Percentiles rank a stretch among this genome's conserved stretches.
These are phyloP conservation scores for Pyrenophora teres DNA, from an alignment of 2,329 filamentous ascomycete species.

Conservation along the genomic window DNA sequence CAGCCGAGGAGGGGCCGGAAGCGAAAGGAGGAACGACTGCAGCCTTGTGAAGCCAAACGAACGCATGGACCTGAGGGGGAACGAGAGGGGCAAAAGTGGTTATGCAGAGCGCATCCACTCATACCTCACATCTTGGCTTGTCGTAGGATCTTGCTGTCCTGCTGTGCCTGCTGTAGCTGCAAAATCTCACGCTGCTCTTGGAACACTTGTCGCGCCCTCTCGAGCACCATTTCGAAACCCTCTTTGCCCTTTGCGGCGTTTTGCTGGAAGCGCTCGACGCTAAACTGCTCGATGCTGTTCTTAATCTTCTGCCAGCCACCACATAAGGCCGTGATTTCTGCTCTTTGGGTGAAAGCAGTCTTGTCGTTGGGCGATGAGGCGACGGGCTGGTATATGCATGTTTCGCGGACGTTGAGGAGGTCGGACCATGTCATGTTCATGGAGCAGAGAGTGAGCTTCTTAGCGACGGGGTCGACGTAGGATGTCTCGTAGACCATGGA, in stretches of 20 bases:
- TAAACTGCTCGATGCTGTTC: conserved; percentile 92
- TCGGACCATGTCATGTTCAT: conserved; percentile 94
- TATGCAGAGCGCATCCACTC: too few species aligned
- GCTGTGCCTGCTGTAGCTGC: conserved; percentile 53
- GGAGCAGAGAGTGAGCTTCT: conserved; percentile 95
- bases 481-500: conserved; percentile 94
- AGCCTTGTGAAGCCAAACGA: too few species aligned
- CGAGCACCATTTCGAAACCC: conserved; percentile 92
- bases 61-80: neutral
- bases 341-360: conserved; percentile 87
- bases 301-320: conserved; percentile 97
- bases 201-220: conserved; percentile 90
- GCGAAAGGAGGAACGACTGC: too few species aligned
- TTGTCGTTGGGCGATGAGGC: conserved; percentile 55
- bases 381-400: conserved; percentile 78
- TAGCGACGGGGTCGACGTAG: conserved; percentile 82
- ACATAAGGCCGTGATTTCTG: conserved; percentile 89
- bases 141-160: conserved; percentile 39
- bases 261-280: conserved; percentile 85
- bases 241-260: conserved; percentile 90
- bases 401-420: conserved; percentile 89
- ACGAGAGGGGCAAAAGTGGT: neutral
- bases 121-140: conserved; percentile 37
- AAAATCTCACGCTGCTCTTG: conserved; percentile 79
- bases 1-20: neutral